phyloP scores from a whole-genome alignment of 148 eudicot species.

The Talinum fruticosum region DNA sequence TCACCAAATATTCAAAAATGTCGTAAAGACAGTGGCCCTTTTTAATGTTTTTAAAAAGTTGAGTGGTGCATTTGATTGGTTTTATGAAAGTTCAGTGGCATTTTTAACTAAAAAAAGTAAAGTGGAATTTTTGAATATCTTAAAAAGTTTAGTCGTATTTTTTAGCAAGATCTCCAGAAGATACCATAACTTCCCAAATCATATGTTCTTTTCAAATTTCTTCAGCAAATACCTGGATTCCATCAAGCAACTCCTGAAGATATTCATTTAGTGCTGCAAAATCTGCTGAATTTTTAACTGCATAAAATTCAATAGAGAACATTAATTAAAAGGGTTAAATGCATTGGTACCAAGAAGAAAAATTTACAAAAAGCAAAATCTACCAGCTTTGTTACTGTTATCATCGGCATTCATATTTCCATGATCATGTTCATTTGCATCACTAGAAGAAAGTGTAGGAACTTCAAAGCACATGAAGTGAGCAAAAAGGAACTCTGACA shows the following conservation, averaged over 20 bases:
- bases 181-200: background rate
- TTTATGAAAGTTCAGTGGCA: too few relatives aligned
- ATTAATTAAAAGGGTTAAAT: background rate
- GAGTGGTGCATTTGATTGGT: too few relatives aligned
- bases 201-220: background rate
- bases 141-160: too few relatives aligned
- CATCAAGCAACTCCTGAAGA: constrained; percentile 48
- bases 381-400: constrained; percentile 60
- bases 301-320: background rate
- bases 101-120: too few relatives aligned
- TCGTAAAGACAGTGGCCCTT: too few relatives aligned
- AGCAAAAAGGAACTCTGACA: constrained; percentile 94
- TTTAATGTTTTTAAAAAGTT: too few relatives aligned
- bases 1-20: too few relatives aligned
- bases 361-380: constrained; percentile 8
- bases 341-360: background rate
- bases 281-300: constrained; percentile 38
- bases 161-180: too few relatives aligned
- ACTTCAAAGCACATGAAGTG: constrained; percentile 99
- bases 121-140: too few relatives aligned
- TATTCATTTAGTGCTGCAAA: constrained; percentile 45
- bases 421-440: constrained; percentile 68
- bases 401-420: constrained; percentile 91
- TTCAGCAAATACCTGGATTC: constrained; percentile 38
- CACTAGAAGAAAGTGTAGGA: constrained; percentile 72